Conservation (phyloP, 202 grass and related monocot genomes). For the Brachypodium distachyon region DNA sequence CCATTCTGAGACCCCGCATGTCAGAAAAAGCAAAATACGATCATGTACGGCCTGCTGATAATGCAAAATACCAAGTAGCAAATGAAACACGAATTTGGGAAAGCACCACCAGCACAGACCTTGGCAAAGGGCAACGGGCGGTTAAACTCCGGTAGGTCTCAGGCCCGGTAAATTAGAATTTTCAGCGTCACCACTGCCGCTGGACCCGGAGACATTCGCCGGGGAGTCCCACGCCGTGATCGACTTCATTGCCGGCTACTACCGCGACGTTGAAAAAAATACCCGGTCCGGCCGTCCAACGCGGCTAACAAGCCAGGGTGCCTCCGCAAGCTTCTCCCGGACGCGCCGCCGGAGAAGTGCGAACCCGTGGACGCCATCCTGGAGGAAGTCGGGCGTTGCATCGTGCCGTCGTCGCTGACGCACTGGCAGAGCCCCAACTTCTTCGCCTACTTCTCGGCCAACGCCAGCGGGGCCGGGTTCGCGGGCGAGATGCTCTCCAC, state of each 20-base stretch:
- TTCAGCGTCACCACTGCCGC: background rate
- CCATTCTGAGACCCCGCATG: no score
- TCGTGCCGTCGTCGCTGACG: conserved; percentile 35
- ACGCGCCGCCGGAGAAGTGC: conserved; percentile 5
- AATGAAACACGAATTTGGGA: no score
- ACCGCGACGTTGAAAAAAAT: conserved; percentile 32
- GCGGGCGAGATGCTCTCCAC: conserved; percentile 39
- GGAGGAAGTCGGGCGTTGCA: conserved; percentile 11
- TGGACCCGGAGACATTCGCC: conserved; percentile 20
- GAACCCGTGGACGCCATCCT: conserved; percentile 25
- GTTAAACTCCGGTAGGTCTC: no score
- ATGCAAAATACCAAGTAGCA: no score
- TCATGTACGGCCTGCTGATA: no score
- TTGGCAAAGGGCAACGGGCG: no score
- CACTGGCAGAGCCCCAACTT: conserved; percentile 56
- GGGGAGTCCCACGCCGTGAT: conserved; percentile 23
- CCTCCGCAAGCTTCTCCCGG: conserved; percentile 27
- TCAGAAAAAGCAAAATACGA: no score
- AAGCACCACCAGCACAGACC: no score
- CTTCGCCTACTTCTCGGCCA: conserved; percentile 41
- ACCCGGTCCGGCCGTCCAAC: conserved; percentile 21
- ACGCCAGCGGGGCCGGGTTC: conserved; percentile 34
- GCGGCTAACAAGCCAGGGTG: conserved; percentile 22
- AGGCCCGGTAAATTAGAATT: no score
- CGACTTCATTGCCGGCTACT: conserved; percentile 32